These are phyloP conservation scores for Colletotrichum destructivum DNA, from an alignment of 2,329 filamentous ascomycete genomes.

Conservation along the genomic window DNA sequence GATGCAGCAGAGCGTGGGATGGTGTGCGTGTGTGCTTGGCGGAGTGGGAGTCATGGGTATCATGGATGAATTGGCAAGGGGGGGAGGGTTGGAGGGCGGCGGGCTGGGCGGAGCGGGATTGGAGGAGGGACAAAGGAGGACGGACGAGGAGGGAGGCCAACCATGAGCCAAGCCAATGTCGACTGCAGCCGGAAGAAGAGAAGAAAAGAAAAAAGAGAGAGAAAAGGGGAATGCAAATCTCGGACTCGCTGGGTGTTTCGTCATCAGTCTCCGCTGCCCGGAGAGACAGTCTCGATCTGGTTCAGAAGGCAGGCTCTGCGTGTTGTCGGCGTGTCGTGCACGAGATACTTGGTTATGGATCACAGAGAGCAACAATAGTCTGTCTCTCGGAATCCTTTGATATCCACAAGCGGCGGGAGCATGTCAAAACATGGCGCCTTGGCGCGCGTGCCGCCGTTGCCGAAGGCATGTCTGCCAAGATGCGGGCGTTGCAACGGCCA, in stretches of 20 bases:
- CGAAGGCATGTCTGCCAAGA: slow-evolving; percentile 30
- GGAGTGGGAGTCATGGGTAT: slow-evolving; percentile 3
- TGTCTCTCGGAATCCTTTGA: not conserved
- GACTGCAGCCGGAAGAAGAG: not conserved
- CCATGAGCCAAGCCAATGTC: not conserved
- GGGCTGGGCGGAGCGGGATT: slow-evolving; percentile 38
- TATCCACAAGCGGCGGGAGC: not conserved
- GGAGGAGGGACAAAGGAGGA: not conserved
- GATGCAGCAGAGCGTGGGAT: not conserved
- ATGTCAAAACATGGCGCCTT: slow-evolving; percentile 31
- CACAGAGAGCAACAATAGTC: no score
- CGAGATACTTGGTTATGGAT: no score
- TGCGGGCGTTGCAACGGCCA: not conserved
- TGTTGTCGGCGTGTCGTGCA: no score
- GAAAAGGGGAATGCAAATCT: no score
- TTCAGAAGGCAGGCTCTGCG: no score
- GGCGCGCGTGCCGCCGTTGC: slow-evolving; percentile 38
- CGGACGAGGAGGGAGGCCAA: not conserved
- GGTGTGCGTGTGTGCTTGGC: slow-evolving; percentile 35
- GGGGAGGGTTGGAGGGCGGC: slow-evolving; percentile 10
- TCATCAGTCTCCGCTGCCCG: slow-evolving; percentile 26
- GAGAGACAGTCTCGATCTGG: slow-evolving; percentile 17
- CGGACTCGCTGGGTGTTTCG: not conserved
- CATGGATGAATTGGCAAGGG: not conserved
- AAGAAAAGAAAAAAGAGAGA: not conserved